A percentile compares a stretch with the other conserved stretches of the same genome.
Evolutionary conservation across 176 grass and related monocot species (phyloP).

Genomic region (Oryza brachyantha): DNA sequence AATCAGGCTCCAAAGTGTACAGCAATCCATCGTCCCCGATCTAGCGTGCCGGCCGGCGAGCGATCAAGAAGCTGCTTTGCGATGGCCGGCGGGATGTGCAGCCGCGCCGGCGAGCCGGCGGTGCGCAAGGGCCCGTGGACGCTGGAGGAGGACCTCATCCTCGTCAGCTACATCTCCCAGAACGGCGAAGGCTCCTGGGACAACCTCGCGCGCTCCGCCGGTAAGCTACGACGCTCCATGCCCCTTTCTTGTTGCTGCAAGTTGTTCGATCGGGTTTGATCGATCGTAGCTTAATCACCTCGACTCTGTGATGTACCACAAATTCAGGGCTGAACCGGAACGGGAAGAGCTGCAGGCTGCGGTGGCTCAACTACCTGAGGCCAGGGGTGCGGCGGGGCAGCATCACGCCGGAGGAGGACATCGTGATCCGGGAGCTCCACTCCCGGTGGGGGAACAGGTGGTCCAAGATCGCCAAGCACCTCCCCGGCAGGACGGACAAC

Average conservation of each 20-base stretch:
- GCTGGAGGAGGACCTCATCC: slow-evolving; percentile 64
- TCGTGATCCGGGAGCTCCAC: slow-evolving; percentile 57
- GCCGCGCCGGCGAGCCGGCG: slow-evolving; percentile 30
- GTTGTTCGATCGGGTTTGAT: too few relatives aligned
- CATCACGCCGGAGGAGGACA: slow-evolving; percentile 54
- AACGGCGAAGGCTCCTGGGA: slow-evolving; percentile 61
- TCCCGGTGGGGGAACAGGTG: slow-evolving; percentile 52
- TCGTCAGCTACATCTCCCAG: slow-evolving; percentile 48
- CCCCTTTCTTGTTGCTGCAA: too few relatives aligned
- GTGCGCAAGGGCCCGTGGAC: slow-evolving; percentile 62
- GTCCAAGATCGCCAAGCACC: slow-evolving; percentile 74
- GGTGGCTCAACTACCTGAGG: slow-evolving; percentile 68
- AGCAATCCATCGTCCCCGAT: too few relatives aligned
- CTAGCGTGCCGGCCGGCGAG: too few relatives aligned
- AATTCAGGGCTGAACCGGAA: slow-evolving; percentile 51
- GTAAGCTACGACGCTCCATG: slow-evolving; percentile 28
- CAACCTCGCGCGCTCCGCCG: slow-evolving; percentile 49
- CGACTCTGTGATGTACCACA: not conserved
- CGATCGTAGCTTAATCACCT: not conserved
- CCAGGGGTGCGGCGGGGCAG: slow-evolving; percentile 51
- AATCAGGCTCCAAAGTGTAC: not conserved
- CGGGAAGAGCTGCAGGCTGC: slow-evolving; percentile 71
- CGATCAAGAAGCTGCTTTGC: not conserved
- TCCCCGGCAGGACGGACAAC: slow-evolving; percentile 80
- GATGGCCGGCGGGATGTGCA: slow-evolving; percentile 9